A percentile compares a stretch with the other conserved stretches of the same genome.
Evolutionary conservation across 345 rosid species (phyloP).

Genomic region (Pelargonium nanum): DNA sequence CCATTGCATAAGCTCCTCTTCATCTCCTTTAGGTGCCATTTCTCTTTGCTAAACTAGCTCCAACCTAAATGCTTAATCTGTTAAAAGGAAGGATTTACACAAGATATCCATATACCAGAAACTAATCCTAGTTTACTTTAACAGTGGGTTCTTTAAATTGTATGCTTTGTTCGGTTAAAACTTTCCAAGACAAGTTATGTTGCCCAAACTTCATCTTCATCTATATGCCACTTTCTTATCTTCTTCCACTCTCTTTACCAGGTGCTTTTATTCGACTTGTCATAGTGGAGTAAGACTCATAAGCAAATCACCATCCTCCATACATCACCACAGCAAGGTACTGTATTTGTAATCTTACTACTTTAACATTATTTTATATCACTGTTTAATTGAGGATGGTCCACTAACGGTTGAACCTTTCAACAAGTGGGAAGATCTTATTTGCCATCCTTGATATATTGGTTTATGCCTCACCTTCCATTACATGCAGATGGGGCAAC

Average conservation of each 20-base stretch:
- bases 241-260: background rate
- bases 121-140: too few species aligned
- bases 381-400: slow-evolving; percentile 3
- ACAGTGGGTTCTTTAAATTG: background rate
- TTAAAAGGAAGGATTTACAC: too few species aligned
- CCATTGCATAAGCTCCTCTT: too few species aligned
- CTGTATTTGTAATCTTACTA: slow-evolving; percentile 12
- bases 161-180: background rate
- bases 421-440: slow-evolving; percentile 19
- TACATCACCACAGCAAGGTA: slow-evolving; percentile 1
- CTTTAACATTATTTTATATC: slow-evolving; percentile 4
- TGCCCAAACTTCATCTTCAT: background rate
- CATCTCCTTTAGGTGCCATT: too few species aligned
- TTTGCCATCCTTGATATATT: slow-evolving; percentile 11
- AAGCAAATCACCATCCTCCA: slow-evolving; percentile 4
- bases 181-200: background rate
- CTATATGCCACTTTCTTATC: too few species aligned
- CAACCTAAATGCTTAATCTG: too few species aligned
- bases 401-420: slow-evolving; percentile 4
- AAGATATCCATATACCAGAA: too few species aligned
- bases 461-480: slow-evolving; percentile 28
- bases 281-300: slow-evolving; percentile 12
- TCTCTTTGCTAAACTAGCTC: too few species aligned
- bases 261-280: slow-evolving; percentile 4
- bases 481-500: slow-evolving; percentile 12